phyloP scores from a whole-genome alignment of 805 yeast genomes.

The Saccharomyces cerevisiae region DNA sequence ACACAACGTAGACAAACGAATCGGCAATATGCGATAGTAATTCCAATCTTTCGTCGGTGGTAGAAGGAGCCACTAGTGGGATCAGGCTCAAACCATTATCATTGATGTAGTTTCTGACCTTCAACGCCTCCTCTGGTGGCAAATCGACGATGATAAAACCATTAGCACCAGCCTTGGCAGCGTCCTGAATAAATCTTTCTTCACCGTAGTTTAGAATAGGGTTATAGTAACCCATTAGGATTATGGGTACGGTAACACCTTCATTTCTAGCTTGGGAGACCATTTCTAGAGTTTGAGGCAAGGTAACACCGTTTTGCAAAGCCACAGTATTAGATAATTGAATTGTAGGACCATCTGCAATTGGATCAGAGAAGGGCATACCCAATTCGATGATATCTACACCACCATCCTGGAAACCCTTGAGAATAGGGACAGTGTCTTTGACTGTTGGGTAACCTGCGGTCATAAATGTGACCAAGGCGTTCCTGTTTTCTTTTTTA shows the following conservation, averaged over 20 bases:
- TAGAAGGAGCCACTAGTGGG: conserved; percentile 94
- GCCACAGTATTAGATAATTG: conserved; percentile 84
- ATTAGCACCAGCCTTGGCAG: conserved; percentile 85
- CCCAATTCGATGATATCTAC: conserved; percentile 93
- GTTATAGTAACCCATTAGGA: conserved; percentile 96
- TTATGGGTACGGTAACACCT: conserved; percentile 83
- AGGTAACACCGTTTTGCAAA: conserved; percentile 72
- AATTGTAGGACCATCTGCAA: conserved; percentile 97
- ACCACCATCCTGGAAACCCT: conserved; percentile 90
- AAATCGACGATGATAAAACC: conserved; percentile 92
- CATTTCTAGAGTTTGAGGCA: conserved; percentile 57
- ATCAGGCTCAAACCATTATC: conserved; percentile 68
- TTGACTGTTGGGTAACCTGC: conserved; percentile 88
- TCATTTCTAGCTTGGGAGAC: conserved; percentile 66
- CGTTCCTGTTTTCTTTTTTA: conserved; percentile 63
- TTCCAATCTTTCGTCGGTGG: conserved; percentile 80
- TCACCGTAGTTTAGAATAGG: conserved; percentile 90
- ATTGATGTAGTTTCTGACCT: conserved; percentile 68
- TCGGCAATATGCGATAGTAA: conserved; percentile 80
- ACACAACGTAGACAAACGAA: conserved; percentile 91
- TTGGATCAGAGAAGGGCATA: conserved; percentile 94
- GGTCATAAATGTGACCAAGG: conserved; percentile 85
- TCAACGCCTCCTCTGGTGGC: conserved; percentile 96
- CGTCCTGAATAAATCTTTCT: conserved; percentile 64
- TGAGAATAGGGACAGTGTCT: conserved; percentile 78